Evolutionary conservation across 2,329 filamentous ascomycete genomes (phyloP).

Genomic region (Xylaria sp.): DNA sequence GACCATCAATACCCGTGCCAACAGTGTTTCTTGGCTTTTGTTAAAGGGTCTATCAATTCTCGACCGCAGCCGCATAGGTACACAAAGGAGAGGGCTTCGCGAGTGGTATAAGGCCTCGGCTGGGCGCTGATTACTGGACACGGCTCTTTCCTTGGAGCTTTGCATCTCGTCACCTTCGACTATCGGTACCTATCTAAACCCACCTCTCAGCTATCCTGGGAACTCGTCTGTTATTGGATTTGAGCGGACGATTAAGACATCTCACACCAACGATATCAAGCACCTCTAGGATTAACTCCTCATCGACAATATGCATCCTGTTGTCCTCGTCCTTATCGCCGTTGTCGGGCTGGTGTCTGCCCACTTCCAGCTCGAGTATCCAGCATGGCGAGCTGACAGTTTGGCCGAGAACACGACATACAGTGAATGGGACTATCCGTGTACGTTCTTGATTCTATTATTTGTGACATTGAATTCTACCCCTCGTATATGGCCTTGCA

Average conservation of each 20-base stretch:
- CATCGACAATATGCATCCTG: constrained; percentile 36
- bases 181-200: background rate
- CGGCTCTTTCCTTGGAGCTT: background rate
- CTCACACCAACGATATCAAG: background rate
- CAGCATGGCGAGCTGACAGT: constrained; percentile 60
- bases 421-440: constrained; percentile 63
- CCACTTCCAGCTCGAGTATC: constrained; percentile 61
- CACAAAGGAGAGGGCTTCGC: background rate
- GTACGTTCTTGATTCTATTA: constrained; percentile 50
- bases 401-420: constrained; percentile 54
- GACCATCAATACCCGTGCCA: background rate
- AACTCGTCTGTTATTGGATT: background rate
- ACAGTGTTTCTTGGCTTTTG: background rate
- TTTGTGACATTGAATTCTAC: background rate
- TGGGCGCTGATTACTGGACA: background rate
- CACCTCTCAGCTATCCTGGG: background rate
- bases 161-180: constrained; percentile 3
- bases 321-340: constrained; percentile 45
- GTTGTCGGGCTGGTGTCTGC: constrained; percentile 54
- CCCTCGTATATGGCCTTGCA: constrained; percentile 3
- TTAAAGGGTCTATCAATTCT: background rate
- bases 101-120: constrained; percentile 15
- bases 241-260: background rate
- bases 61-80: background rate
- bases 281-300: background rate